phyloP scores from a whole-genome alignment of 495 filamentous ascomycete genomes.

The Talaromyces wortmannii region DNA sequence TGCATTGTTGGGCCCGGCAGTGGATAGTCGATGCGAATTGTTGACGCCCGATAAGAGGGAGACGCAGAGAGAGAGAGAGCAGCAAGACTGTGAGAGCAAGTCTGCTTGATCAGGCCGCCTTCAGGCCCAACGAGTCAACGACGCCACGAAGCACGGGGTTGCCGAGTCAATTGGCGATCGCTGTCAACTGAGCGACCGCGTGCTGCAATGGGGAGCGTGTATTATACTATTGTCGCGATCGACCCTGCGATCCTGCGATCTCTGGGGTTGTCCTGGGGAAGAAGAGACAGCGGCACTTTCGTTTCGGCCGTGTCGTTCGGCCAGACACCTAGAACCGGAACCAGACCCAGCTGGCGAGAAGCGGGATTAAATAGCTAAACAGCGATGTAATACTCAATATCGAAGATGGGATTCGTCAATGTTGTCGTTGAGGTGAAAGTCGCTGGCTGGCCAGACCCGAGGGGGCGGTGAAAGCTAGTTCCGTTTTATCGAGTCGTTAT shows the following conservation, averaged over 20 bases:
- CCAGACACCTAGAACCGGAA: not conserved
- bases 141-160: not conserved
- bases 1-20: not conserved
- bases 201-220: too few species aligned
- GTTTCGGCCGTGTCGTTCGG: too few species aligned
- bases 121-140: not conserved
- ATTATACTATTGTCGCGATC: too few species aligned
- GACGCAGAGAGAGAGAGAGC: conserved; percentile 6
- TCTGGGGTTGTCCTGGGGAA: too few species aligned
- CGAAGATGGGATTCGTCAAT: too few species aligned
- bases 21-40: not conserved
- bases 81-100: conserved; percentile 10
- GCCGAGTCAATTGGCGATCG: not conserved
- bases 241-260: too few species aligned
- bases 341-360: conserved; percentile 1
- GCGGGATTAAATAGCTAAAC: conserved; percentile 9
- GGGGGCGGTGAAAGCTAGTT: too few species aligned
- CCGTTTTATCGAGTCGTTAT: too few species aligned
- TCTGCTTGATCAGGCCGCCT: not conserved
- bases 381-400: not conserved
- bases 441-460: too few species aligned
- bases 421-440: too few species aligned
- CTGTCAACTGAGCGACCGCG: not conserved
- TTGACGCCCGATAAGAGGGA: conserved; percentile 8
- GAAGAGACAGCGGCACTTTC: too few species aligned